Conservation (phyloP, 139 green algal species). For the Ettlia oleoabundans region DNA sequence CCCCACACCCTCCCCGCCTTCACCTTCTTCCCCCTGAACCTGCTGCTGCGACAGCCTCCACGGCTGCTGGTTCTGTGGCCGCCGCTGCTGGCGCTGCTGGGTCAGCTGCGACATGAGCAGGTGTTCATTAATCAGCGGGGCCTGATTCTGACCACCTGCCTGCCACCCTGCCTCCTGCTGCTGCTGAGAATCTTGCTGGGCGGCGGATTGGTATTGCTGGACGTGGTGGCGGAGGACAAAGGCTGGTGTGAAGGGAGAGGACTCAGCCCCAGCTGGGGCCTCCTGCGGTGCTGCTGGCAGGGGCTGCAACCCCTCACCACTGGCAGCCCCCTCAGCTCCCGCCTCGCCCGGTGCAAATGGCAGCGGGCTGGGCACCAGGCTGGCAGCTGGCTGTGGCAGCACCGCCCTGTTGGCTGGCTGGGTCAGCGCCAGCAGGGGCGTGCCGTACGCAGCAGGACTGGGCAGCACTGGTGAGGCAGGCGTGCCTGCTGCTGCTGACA, state of each 20-base stretch:
- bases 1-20: not conserved
- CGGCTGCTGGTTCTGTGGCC: not conserved
- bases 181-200: not conserved
- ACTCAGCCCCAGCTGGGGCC: not conserved
- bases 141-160: not conserved
- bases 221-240: not conserved
- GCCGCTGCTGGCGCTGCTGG: conserved; percentile 19
- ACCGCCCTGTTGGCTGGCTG: conserved; percentile 11
- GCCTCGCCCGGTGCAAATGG: not conserved
- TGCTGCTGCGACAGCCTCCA: not conserved
- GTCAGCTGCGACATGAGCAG: conserved; percentile 34
- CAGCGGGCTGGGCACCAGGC: not conserved
- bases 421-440: conserved; percentile 20
- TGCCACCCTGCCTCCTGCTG: not conserved
- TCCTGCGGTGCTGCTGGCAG: not conserved
- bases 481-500: not conserved
- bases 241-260: not conserved
- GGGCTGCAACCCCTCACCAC: not conserved
- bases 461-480: not conserved
- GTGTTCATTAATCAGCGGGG: conserved; percentile 4
- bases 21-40: too few relatives aligned
- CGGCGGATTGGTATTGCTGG: not conserved
- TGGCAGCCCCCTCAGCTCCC: not conserved
- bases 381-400: not conserved
- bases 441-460: not conserved